Percentiles rank a stretch among this genome's conserved stretches.
Conservation (phyloP, 495 filamentous ascomycete species). For the Pseudoneurospora amorphoporcata region DNA sequence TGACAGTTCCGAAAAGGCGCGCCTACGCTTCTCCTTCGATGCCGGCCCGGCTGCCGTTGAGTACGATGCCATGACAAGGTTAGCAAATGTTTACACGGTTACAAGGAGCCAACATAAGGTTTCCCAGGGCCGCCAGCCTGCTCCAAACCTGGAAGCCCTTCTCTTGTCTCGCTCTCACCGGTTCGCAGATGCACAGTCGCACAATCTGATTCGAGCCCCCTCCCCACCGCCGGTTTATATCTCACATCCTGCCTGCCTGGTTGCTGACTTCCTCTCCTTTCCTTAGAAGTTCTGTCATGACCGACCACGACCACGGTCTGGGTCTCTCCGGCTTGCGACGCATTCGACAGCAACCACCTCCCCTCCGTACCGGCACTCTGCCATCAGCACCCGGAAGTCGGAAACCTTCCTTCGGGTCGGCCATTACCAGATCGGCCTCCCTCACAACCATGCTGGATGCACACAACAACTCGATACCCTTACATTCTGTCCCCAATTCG, state of each 20-base stretch:
- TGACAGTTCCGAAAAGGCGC: constrained; percentile 29
- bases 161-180: not conserved
- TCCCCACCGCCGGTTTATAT: not conserved
- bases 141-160: not conserved
- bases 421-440: constrained; percentile 51
- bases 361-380: constrained; percentile 52
- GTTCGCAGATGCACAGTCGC: constrained; percentile 27
- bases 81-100: constrained; percentile 7
- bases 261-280: constrained; percentile 18
- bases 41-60: constrained; percentile 36
- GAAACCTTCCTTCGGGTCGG: constrained; percentile 44
- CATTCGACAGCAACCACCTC: constrained; percentile 74
- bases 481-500: constrained; percentile 51
- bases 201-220: not conserved
- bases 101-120: not conserved
- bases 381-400: constrained; percentile 47
- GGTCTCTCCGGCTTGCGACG: constrained; percentile 73
- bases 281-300: constrained; percentile 40
- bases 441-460: constrained; percentile 43
- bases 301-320: constrained; percentile 48
- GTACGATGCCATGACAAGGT: constrained; percentile 45
- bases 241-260: not conserved
- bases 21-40: constrained; percentile 48
- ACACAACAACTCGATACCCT: constrained; percentile 26
- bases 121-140: not conserved